Base-by-base conservation (phyloP, 192 early-diverging fungal genomes). In the Gaertneriomyces sp. region DNA sequence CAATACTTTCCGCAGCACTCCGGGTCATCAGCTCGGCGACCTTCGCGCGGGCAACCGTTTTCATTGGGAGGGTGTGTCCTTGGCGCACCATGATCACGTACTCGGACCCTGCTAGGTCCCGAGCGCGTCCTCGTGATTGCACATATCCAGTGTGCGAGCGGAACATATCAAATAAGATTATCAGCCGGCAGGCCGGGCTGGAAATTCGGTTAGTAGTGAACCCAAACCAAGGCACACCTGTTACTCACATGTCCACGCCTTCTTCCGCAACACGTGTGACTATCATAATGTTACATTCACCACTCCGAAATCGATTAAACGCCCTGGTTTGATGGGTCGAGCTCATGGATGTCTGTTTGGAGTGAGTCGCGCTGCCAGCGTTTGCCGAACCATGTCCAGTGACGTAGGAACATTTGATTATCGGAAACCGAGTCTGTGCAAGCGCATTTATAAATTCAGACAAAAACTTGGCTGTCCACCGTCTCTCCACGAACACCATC, bases 201-300 rank as follows among this genome's bases (percentile, higher is more conserved):
- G 8, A 62, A 25, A 42, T 44, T n/a, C 12, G 46, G 49, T 57
- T 41, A 56, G n/a, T 42, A 11, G 14, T 33, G 20, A 69, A 46
- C 46, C 7, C 11, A 25, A 11, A 6, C 61, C 25, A 5, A 11
- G n/a, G 16, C 33, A 11, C 20, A 12, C 33, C 41, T 4, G 14
- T 10, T 19, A 66, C 58, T 33, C 84, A 89, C 81, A 96, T 90
- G 71, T 96, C 93, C 1, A 94, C 76, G 8, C 93, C 94, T 69
- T 96, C 92, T 65, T 93, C 94, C 10, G 91, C 93, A 7, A 94
- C 93, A 70, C 88, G 85, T 0, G 94, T 94, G 10, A 91, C 88
- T 53, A 96, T 86, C 4, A 96, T 60, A 42, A 91, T 69, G 63
- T 93, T 93, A 25, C 88, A 66, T 7, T 80, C 76, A 38, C 88